Base-by-base conservation (phyloP, 1,284 basidiomycete species). In the Mycena sp. region DNA sequence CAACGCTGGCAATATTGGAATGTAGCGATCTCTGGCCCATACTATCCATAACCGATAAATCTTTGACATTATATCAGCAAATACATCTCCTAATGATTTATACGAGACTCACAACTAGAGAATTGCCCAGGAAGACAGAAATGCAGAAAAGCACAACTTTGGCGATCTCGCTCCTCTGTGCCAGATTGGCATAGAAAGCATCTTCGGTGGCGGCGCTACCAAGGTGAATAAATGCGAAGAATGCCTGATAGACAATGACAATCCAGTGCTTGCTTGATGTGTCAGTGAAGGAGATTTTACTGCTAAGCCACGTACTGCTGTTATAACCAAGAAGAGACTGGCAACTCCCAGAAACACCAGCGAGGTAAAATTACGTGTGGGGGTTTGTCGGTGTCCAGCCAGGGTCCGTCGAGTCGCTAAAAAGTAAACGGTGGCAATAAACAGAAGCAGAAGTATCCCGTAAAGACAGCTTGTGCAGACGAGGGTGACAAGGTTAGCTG, bases 391-490 rank as follows among this genome's bases (percentile, higher is more conserved):
- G 21, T 37, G 19, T 2, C 54, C 49, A 4, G 61, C 61, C 25
- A 62, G 32, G 19, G 61, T 62, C 25, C 61, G 40, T n/a, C 49
- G 46, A 7, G 61, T 52, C 0, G 61, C 61, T 26, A 62, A 21
- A 43, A 62, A 57, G n/a, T 57, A 62, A 9, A 62, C 10, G 14
- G 54, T 62, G 2, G 43, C 45, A 30, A 52, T 44, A 43, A 52
- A 62, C 16, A 62, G 54, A n/a, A 62, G 19, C 6, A 56, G n/a
- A 17, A 55, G 38, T 5, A 56, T n/a, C n/a, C 59, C 53, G 21
- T 61, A 61, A 6, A 62, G 54, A 37, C 35, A 62, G 28, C 54
- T 62, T 23, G 57, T 54, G n/a, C 57, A n/a, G 23, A 62, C 26
- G 41, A 62, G 54, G 23, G 45, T 56, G 29, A 26, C 25, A 12